Conservation (phyloP, 345 rosid genomes). For the Murraya koenigii region DNA sequence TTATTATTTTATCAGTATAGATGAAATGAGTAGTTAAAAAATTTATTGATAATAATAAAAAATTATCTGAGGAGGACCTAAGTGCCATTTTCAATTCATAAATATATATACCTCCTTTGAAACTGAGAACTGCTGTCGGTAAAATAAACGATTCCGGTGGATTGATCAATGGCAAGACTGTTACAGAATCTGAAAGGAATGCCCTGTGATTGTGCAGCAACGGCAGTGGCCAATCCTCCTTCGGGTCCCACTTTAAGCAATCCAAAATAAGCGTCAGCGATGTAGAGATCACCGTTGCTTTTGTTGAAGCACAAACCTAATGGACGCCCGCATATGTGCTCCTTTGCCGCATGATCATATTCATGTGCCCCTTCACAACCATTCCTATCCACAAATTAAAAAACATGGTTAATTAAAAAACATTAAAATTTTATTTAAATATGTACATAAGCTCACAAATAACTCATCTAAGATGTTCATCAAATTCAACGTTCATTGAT, state of each 20-base stretch:
- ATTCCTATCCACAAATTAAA: background rate
- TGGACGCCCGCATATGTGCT: slow-evolving; percentile 45
- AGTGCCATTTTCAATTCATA: too few species aligned
- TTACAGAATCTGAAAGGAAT: slow-evolving; percentile 31
- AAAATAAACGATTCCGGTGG: slow-evolving; percentile 32
- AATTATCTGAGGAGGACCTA: too few species aligned
- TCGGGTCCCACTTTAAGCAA: slow-evolving; percentile 33
- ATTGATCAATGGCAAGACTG: slow-evolving; percentile 33
- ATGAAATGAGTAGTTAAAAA: too few species aligned
- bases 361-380: slow-evolving; percentile 28
- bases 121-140: slow-evolving; percentile 36
- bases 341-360: slow-evolving; percentile 1
- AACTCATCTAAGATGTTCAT: too few species aligned
- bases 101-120: slow-evolving; percentile 31
- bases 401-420: too few species aligned
- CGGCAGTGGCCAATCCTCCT: slow-evolving; percentile 27
- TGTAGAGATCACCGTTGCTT: slow-evolving; percentile 36
- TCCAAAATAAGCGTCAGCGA: slow-evolving; percentile 49
- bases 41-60: too few species aligned
- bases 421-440: too few species aligned
- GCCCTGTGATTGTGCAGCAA: slow-evolving; percentile 24
- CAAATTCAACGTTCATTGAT: too few species aligned
- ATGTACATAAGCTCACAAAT: too few species aligned
- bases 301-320: slow-evolving; percentile 33
- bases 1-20: too few species aligned